Conservation (phyloP, 2,329 filamentous ascomycete species). For the Colletotrichum australisinense region DNA sequence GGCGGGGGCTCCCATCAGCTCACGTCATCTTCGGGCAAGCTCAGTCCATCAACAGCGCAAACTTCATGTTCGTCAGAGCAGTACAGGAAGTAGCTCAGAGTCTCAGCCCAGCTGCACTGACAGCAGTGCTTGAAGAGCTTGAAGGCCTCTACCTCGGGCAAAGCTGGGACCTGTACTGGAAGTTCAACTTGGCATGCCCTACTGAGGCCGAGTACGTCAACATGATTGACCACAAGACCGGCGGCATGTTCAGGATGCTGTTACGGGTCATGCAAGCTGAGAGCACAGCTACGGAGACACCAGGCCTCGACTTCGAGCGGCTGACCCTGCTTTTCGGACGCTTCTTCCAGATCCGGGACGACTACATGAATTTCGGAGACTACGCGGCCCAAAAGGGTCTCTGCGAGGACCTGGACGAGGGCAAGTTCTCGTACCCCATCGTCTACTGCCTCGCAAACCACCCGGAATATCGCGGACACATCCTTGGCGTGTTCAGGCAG, state of each 20-base stretch:
- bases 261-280: constrained; percentile 33
- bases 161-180: constrained; percentile 44
- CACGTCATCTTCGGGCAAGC: constrained; percentile 49
- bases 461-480: background rate
- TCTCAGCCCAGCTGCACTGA: constrained; percentile 35
- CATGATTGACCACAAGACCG: constrained; percentile 43
- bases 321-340: constrained; percentile 39
- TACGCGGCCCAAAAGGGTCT: constrained; percentile 53
- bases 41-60: constrained; percentile 51
- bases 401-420: constrained; percentile 54
- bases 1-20: constrained; percentile 47
- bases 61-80: constrained; percentile 43
- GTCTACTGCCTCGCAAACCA: constrained; percentile 34
- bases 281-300: background rate
- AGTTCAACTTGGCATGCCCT: constrained; percentile 36
- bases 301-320: background rate
- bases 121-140: constrained; percentile 40
- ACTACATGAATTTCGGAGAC: constrained; percentile 45
- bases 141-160: constrained; percentile 41
- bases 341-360: constrained; percentile 48
- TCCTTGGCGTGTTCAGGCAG: constrained; percentile 10
- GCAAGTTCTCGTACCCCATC: constrained; percentile 52
- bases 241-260: constrained; percentile 38
- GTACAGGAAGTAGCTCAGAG: constrained; percentile 33
- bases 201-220: constrained; percentile 41